These are phyloP conservation scores for Mortierella sp. DNA, from an alignment of 371 early-diverging fungal species.

Conservation along the genomic window DNA sequence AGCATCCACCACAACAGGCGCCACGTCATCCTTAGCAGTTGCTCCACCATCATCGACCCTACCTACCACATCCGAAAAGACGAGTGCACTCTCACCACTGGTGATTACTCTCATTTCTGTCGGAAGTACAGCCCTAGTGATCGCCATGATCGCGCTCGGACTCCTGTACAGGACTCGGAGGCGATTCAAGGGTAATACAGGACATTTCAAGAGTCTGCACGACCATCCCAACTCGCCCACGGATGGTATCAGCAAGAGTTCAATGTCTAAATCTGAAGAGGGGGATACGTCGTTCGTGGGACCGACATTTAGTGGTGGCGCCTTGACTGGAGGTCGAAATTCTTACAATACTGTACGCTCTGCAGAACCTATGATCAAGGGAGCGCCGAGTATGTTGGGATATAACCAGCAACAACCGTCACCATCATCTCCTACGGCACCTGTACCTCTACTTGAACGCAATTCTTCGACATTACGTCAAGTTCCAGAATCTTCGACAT, in stretches of 20 bases:
- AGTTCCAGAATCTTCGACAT: constrained; percentile 1
- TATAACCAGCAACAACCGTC: constrained; percentile 9
- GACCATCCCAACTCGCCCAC: constrained; percentile 36
- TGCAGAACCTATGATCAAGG: constrained; percentile 32
- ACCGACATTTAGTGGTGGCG: constrained; percentile 8
- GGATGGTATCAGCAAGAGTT: constrained; percentile 16
- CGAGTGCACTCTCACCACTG: constrained; percentile 24
- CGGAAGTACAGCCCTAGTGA: constrained; percentile 23
- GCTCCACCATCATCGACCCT: background rate
- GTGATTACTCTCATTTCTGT: constrained; percentile 43
- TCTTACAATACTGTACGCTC: constrained; percentile 40
- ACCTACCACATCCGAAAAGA: background rate
- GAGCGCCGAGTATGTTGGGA: constrained; percentile 17
- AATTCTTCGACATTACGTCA: constrained; percentile 8
- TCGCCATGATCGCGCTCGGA: constrained; percentile 27
- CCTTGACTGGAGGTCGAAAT: constrained; percentile 20
- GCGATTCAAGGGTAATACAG: constrained; percentile 20
- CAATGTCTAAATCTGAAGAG: constrained; percentile 21
- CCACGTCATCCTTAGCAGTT: background rate
- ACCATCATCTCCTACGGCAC: constrained; percentile 5
- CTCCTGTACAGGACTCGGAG: constrained; percentile 31
- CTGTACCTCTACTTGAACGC: constrained; percentile 28
- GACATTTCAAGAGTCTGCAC: constrained; percentile 32
- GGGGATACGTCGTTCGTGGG: constrained; percentile 1
- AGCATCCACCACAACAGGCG: background rate